Evolutionary conservation across 345 rosid species (phyloP), one percentile per base, ranked within the genome.

Genomic region (Ceriops zippeliana): DNA sequence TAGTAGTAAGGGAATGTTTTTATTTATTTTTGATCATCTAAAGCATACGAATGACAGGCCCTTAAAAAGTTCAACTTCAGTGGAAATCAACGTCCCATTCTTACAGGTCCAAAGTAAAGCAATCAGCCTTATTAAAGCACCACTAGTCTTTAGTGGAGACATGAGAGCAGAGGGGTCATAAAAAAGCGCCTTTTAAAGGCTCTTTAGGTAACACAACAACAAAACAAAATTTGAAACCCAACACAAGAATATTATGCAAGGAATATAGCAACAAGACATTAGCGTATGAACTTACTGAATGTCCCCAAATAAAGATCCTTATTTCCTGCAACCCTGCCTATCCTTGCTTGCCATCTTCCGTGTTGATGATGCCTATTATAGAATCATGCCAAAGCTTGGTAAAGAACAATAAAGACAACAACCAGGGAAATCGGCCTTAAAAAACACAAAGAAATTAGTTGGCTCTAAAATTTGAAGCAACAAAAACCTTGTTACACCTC

Each of bases 311-410:
- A 89, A 76, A 89, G 96, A 72, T 89, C 96, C 77, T 89, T 89
- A 86, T 89, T 89, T 72, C 96, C 96, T 7, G 96, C 92, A 57
- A 89, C 96, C 47, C 96, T 85, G 28, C 96, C 96, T 16, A 89
- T 89, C 75, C 96, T 78, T 62, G 96, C 92, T 81, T 89, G 96
- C 96, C 96, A 89, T 76, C 96, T 84, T 26, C 96, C 96, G 70
- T 89, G 96, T 70, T 89, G 96, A 65, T 89, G 96, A 77, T 89
- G 96, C 51, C 96, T 89, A 42, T 27, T 61, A 11, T 56, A 49
- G 57, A 1, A 51, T 21, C 9, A 53, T 28, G 21, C 46, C 1
- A 20, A 8, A 1, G 30, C 24, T 21, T 8, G 31, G 26, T 56
- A 27, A 27, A 24, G 16, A 6, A 24, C 1, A 24, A 56, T 24